Evolutionary conservation across 257 asterid species (phyloP).

Genomic region (Solanum sejunctum): DNA sequence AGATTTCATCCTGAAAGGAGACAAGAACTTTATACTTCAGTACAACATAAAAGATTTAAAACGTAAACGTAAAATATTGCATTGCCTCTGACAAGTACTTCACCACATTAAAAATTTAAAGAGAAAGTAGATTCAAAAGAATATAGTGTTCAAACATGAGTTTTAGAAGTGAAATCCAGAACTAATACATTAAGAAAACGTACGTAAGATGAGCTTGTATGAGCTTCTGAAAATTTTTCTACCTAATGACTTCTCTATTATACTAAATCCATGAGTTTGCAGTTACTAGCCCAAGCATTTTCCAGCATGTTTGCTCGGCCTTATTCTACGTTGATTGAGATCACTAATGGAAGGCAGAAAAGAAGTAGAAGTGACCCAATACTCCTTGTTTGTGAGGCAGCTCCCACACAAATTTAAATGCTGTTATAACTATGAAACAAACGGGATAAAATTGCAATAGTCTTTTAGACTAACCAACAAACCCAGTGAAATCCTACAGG

Average conservation of each 20-base stretch:
- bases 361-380: background rate
- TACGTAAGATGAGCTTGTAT: background rate
- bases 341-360: background rate
- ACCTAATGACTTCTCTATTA: background rate
- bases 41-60: background rate
- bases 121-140: background rate
- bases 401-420: background rate
- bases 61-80: background rate
- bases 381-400: background rate
- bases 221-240: background rate
- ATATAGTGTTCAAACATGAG: background rate
- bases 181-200: background rate
- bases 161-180: background rate
- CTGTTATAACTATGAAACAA: background rate
- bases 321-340: background rate
- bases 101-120: background rate
- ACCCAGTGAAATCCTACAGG: no score
- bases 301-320: background rate
- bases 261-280: background rate
- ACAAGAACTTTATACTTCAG: background rate
- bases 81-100: background rate
- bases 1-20: conserved; percentile 45
- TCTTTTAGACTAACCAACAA: background rate
- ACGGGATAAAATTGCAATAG: background rate
- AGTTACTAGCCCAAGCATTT: background rate